Evolutionary conservation across 148 eudicot species (phyloP), one percentile per base, ranked within the genome.

Genomic region (Rhododendron ovatum): DNA sequence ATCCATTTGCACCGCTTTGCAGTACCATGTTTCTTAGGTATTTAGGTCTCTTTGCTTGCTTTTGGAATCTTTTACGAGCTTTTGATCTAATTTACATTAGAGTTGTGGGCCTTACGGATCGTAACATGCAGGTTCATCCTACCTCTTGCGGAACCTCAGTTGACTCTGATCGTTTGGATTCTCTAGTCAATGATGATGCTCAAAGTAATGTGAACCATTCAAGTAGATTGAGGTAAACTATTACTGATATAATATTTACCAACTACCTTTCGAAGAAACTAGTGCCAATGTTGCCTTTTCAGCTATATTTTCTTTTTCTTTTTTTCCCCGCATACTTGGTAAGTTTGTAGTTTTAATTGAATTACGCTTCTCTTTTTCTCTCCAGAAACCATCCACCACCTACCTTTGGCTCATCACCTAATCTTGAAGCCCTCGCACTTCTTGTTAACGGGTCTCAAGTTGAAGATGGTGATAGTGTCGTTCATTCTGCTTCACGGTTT

Each of bases 391-490:
- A 86, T 85, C 90, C 90, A 59, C 94, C 94, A 76, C 92, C 91
- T 45, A 87, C 90, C 53, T 93, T 90, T 86, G 92, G 94, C 51
- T 92, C 94, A 43, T 79, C 89, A 59, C 88, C 87, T 74, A 88
- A 88, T 84, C 89, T 84, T 55, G 93, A 90, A 87, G 90, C 85
- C 65, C 88, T 87, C 78, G 82, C 75, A 65, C 50, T 78, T 89
- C 86, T 85, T 74, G 71, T 51, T 48, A 84, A 88, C 43, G 50
- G 55, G 75, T 80, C 88, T 65, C 59, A 89, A 57, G 88, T 83
- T 82, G 93, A 92, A 82, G 94, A 91, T 83, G 89, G 76, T 86
- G 91, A 93, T 85, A 91, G 92, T 82, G 85, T 69, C 73, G 86
- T 85, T 47, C 83, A 90, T 84, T 41, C 79, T 20, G 55, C 84